These are phyloP conservation scores for Thinopyrum elongatum DNA, from an alignment of 176 grass and related monocot species.

Conservation along the genomic window DNA sequence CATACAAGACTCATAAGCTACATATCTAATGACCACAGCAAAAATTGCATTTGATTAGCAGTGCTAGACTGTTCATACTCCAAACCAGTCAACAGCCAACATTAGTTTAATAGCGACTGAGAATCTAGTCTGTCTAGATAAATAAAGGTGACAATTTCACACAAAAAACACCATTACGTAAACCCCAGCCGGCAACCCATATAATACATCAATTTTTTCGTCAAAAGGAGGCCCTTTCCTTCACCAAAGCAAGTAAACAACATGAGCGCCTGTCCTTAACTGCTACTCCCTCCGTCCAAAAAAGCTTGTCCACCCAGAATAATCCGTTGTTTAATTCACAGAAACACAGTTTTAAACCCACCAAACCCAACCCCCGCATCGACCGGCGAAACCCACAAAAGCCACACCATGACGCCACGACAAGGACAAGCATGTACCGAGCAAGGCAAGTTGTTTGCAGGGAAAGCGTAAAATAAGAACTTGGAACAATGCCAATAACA, in stretches of 20 bases:
- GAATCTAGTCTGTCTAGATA: not conserved
- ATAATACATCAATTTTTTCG: not conserved
- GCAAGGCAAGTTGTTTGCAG: not conserved
- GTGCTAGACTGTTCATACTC: not conserved
- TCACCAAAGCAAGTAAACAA: not conserved
- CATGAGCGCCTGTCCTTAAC: not conserved
- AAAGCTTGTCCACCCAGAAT: too few relatives aligned
- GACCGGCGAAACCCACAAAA: not conserved
- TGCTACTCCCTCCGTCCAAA: too few relatives aligned
- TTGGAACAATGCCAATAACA: too few relatives aligned
- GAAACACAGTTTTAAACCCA: not conserved
- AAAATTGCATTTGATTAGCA: not conserved
- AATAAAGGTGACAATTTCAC: not conserved
- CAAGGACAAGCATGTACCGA: not conserved
- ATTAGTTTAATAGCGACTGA: not conserved
- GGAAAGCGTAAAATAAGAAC: not conserved
- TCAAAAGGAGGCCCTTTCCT: not conserved
- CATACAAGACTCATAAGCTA: not conserved
- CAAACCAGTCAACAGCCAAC: not conserved
- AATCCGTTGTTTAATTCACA: not conserved
- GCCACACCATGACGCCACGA: not conserved
- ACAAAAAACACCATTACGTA: not conserved
- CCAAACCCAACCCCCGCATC: not conserved
- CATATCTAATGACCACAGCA: not conserved
- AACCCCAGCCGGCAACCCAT: not conserved